Percentiles rank a stretch among this genome's conserved stretches.
Conservation (phyloP, 106 monocot species). For the Phalaenopsis equestris region DNA sequence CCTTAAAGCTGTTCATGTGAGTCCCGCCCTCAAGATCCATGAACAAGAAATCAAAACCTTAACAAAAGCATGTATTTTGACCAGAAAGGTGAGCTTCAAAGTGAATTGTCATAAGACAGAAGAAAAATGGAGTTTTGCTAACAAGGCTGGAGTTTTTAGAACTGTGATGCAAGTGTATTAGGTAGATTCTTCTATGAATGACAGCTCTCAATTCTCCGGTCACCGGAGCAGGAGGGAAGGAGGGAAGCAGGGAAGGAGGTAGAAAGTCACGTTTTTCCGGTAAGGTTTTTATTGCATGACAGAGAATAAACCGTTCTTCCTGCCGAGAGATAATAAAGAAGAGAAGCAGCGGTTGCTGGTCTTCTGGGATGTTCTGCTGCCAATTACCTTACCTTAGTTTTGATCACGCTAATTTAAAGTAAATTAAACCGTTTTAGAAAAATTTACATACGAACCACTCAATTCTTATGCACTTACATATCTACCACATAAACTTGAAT, state of each 20-base stretch:
- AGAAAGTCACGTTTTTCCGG: background rate
- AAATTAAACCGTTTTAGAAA: no score
- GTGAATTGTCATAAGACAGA: background rate
- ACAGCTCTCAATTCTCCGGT: background rate
- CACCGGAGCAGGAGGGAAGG: background rate
- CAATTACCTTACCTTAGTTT: no score
- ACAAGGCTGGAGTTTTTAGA: background rate
- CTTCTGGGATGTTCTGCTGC: background rate
- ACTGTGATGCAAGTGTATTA: background rate
- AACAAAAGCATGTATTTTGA: background rate
- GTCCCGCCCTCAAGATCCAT: slow-evolving; percentile 7
- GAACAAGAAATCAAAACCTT: background rate
- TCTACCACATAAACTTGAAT: no score
- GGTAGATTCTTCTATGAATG: background rate
- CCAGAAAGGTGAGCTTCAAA: background rate
- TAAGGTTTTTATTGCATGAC: background rate
- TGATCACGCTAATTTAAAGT: no score
- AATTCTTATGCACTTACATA: no score
- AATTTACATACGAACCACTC: no score
- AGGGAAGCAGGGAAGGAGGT: background rate
- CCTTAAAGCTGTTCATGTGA: background rate
- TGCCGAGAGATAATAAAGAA: background rate
- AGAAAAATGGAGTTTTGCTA: background rate
- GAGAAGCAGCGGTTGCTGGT: background rate
- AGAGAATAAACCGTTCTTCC: background rate